Evolutionary conservation across 768 basidiomycete species (phyloP).

Genomic region (Panellus pusillus): DNA sequence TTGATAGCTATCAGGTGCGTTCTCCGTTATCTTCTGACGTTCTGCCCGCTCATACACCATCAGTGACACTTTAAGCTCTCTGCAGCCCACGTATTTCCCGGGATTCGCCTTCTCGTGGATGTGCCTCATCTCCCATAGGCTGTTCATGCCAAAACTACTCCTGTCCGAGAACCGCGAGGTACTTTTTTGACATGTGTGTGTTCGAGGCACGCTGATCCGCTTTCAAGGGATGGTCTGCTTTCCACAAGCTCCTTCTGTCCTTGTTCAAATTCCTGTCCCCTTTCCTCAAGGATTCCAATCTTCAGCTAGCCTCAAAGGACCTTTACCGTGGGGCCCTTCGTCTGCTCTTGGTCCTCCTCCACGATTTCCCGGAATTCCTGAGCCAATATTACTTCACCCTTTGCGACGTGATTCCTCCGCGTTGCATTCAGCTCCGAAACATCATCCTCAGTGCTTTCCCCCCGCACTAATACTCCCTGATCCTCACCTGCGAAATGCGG

Average conservation of each 20-base stretch:
- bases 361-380: slow-evolving; percentile 98
- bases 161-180: slow-evolving; percentile 87
- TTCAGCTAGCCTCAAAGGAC: slow-evolving; percentile 78
- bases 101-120: slow-evolving; percentile 99
- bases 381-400: slow-evolving; percentile 96
- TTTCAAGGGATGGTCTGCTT: slow-evolving; percentile 85
- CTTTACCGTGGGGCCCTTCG: slow-evolving; percentile 90
- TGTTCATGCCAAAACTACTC: slow-evolving; percentile 96
- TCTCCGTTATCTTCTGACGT: slow-evolving; percentile 1
- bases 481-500: slow-evolving; percentile 74
- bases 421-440: slow-evolving; percentile 95
- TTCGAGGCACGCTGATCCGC: slow-evolving; percentile 9
- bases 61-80: slow-evolving; percentile 92
- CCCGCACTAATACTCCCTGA: slow-evolving; percentile 78
- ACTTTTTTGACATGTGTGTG: not conserved
- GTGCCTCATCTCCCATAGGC: slow-evolving; percentile 90
- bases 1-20: slow-evolving; percentile 83
- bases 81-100: slow-evolving; percentile 96
- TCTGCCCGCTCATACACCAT: slow-evolving; percentile 17
- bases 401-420: slow-evolving; percentile 88
- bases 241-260: slow-evolving; percentile 91
- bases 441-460: slow-evolving; percentile 97
- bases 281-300: slow-evolving; percentile 81
- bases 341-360: slow-evolving; percentile 90
- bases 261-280: slow-evolving; percentile 94